A percentile compares a stretch with the other conserved stretches of the same genome.
These are phyloP conservation scores for Zygnema circumcarinatum DNA, from an alignment of 139 green algal species.

Conservation along the genomic window DNA sequence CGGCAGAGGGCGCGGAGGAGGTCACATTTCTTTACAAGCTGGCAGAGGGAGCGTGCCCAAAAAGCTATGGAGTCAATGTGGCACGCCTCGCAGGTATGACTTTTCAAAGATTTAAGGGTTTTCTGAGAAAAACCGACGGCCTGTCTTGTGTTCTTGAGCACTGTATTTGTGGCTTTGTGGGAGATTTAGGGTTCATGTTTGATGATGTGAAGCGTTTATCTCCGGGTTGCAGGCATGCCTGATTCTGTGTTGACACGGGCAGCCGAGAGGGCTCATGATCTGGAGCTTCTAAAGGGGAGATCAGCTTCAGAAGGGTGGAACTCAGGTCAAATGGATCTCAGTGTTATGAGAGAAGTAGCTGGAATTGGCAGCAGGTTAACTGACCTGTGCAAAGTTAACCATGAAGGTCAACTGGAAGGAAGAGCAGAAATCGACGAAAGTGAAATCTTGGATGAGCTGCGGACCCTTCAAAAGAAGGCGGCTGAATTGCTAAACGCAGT, in stretches of 20 bases:
- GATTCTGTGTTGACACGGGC: constrained; percentile 42
- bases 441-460: too few species aligned
- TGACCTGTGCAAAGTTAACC: too few species aligned
- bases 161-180: not conserved
- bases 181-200: not conserved
- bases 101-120: constrained; percentile 18
- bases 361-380: too few species aligned
- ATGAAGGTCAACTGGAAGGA: too few species aligned
- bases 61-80: constrained; percentile 94
- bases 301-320: too few species aligned
- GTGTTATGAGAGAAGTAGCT: too few species aligned
- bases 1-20: constrained; percentile 57
- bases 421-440: too few species aligned
- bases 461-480: too few species aligned
- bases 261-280: constrained; percentile 6
- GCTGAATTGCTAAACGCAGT: too few species aligned
- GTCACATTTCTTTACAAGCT: constrained; percentile 95
- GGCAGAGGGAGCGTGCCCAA: constrained; percentile 81
- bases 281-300: constrained; percentile 8
- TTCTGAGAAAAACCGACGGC: not conserved
- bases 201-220: not conserved
- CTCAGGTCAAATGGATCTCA: too few species aligned
- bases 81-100: constrained; percentile 84
- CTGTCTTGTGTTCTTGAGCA: not conserved
- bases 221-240: constrained; percentile 37